Base-by-base conservation (phyloP, 2,329 filamentous ascomycete genomes). In the Exophiala lecanii-corni region DNA sequence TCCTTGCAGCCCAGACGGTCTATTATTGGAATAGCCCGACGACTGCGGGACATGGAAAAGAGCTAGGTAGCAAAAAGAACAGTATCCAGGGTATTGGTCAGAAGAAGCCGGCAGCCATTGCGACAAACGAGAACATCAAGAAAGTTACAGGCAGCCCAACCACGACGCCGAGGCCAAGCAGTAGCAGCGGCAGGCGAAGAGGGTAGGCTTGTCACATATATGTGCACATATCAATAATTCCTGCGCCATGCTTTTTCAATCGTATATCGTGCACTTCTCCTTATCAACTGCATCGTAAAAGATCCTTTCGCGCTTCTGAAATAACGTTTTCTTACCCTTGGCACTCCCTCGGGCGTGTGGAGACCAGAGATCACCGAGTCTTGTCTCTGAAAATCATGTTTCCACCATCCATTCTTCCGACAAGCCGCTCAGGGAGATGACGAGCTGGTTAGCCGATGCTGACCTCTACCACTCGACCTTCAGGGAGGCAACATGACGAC, bases 1-100 rank as follows among this genome's bases (percentile, higher is more conserved):
- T 98, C 43, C 74, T 98, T 45, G 89, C 89, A 10, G 68, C 76
- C 28, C 92, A 98, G 72, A 92, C 98, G 84, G 62, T 94, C 19
- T 94, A 89, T 69, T 97, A 97, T 74, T 98, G 92, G 92, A 95
- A 96, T 59, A 70, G 50, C 32, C 42, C 47, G 10, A 52, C 55
- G 1, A 57, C 52, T 3, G 52, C 52, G 3, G 50, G 45, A 2
- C 54, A 56, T 44, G 55, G 44, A 6, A 51, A 49, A 32, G 55
- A 55, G 35, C 36, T 49, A 10, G 43, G 34, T 13, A 39, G 23
- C 17, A 45, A 28, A 7, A 47, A 43, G 21, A 35, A 36, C 13
- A 23, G 23, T 10, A 23, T 37, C 5, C 48, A 54, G 37, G 48
- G 48, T 19, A 36, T 51, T 16, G 42, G 31, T 7, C 51, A 52